Base-by-base conservation (phyloP, 2,329 filamentous ascomycete species). In the Fusarium tanahbumbuense region DNA sequence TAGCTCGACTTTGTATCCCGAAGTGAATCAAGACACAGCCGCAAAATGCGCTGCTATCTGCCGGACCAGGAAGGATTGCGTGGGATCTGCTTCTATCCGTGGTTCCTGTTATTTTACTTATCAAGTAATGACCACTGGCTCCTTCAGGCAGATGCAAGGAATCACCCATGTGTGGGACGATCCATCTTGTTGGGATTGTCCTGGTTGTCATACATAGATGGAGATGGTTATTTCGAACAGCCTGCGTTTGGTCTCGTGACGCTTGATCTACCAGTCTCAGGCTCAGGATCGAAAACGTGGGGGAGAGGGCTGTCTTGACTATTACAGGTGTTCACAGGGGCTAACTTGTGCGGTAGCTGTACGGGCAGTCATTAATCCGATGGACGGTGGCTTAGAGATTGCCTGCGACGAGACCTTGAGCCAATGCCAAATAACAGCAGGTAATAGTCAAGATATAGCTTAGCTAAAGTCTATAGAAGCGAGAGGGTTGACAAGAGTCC, bases 21-120 rank as follows among this genome's bases (percentile, higher is more conserved):
- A 2, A 7, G 18, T 37, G 3, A n/a, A 49, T 32, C 46, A 49
- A 6, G 20, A 28, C 7, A 22, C 27, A 11, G 16, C 8, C n/a
- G 27, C 8, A 11, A 49, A 49, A 16, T 49, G 46, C 32, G 46
- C 46, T 49, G 46, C 46, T 23, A 49, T 49, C 6, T 49, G 46
- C 1, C n/a, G 27, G 20, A 28, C 46, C n/a, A 49, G 20, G 15
- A 49, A 28, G 20, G 27, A 28, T 7, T 49, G 46, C 2, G 6
- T 32, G n/a, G 27, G 46, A 12, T 32, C 46, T 0, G 30, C n/a
- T 7, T 22, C 16, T 20, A 49, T 49, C 8, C 5, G 16, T 18
- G 46, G 46, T 7, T 20, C 20, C 22, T 49, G 46, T 11, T 49
- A 49, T 22, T 22, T 32, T 3, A 28, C 46, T 7, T 20, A 49